Base-by-base conservation (phyloP, 208 protist genomes). In the Crithidia bombi region DNA sequence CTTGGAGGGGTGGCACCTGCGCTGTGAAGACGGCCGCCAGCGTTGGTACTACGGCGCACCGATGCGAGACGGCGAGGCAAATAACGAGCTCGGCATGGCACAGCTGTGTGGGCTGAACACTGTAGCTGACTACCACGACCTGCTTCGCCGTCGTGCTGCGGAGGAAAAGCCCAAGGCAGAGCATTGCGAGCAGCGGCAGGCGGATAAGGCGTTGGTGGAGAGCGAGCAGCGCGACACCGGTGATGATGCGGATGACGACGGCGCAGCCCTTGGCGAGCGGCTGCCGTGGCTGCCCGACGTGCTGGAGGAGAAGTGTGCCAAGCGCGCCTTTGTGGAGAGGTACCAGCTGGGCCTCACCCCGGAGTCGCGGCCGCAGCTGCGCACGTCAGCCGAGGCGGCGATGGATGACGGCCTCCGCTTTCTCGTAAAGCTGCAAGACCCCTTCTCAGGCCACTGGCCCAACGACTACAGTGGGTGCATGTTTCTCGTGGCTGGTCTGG, bases 401-500 rank as follows among this genome's bases (percentile, higher is more conserved):
- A 69, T 94, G 79, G 69, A 82, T 25, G 89, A 85, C 59, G 92
- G 90, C 14, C 67, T 85, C 10, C 67, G 82, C 35, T 97, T 95
- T 66, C 64, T 95, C 5, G 38, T 93, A 23, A 57, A 65, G 33
- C 79, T 97, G 63, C 93, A 97, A 61, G 85, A 94, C 64, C 89
- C 91, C n/a, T 91, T 88, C 68, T 96, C 94, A n/a, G 97, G 98
- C 11, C 98, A 99, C 85, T 99, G 97, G 97, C 91, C 98, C 25
- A 97, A 97, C 79, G 97, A 98, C 74, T 99, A 99, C 86, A 98
- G 97, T 64, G 98, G 98, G 25, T 97, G 96, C 41, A 79, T 98
- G 69, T 99, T 99, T 79, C 89, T 98, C 28, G 85, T 96, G 26
- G 85, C 97, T 39, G 97, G 98, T 26, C 57, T 98, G 14, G 64